A percentile compares a stretch with the other conserved stretches of the same genome.
These are phyloP conservation scores for Crithidia sp. DNA, from an alignment of 208 protist genomes.

Conservation along the genomic window DNA sequence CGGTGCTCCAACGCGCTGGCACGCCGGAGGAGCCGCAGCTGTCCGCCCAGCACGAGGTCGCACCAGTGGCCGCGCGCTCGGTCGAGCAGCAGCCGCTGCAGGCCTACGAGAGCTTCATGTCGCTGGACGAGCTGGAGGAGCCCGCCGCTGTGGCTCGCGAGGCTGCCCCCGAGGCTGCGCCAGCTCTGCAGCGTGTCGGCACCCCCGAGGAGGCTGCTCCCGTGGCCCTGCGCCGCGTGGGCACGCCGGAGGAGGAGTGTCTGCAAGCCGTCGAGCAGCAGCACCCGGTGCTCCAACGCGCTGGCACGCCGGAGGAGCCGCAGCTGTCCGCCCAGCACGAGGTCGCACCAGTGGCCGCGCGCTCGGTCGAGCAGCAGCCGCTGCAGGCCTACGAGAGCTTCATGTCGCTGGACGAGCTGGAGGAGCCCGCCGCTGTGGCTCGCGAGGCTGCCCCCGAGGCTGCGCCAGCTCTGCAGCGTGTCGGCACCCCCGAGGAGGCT, in stretches of 20 bases:
- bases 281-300: too few species aligned
- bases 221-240: too few species aligned
- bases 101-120: constrained; percentile 27
- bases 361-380: too few species aligned
- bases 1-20: background rate
- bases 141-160: background rate
- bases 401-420: constrained; percentile 10
- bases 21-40: background rate
- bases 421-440: too few species aligned
- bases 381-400: constrained; percentile 7
- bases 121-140: constrained; percentile 9
- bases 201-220: too few species aligned
- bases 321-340: too few species aligned
- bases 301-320: too few species aligned
- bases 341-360: too few species aligned
- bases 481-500: constrained; percentile 1
- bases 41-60: background rate
- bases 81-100: background rate
- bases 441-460: background rate
- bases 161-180: background rate
- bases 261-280: too few species aligned
- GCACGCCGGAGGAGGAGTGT: too few species aligned
- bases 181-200: background rate
- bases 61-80: background rate
- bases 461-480: too few species aligned